Conservation (phyloP, 768 basidiomycete genomes). For the Psilocybe azurescens region DNA sequence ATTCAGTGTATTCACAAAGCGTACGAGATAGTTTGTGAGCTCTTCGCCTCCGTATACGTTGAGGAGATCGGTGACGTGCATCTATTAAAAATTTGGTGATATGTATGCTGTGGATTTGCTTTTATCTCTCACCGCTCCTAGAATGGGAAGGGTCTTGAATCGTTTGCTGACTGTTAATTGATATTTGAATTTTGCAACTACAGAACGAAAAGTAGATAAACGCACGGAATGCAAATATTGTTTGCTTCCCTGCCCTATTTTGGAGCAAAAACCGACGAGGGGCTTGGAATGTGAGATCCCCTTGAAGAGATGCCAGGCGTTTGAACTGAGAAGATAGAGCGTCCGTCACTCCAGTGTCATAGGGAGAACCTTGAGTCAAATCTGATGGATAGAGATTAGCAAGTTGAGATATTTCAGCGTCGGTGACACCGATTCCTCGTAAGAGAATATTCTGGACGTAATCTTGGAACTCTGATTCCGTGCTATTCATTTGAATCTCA, state of each 20-base stretch:
- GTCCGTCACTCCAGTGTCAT: slow-evolving; percentile 50
- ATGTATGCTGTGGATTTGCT: too few species aligned
- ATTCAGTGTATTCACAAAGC: slow-evolving; percentile 41
- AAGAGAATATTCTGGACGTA: slow-evolving; percentile 37
- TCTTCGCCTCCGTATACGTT: slow-evolving; percentile 47
- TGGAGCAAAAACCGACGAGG: slow-evolving; percentile 50
- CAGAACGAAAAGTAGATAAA: background rate
- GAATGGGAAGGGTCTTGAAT: slow-evolving; percentile 42
- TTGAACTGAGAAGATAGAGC: slow-evolving; percentile 50
- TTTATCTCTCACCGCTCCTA: slow-evolving; percentile 47
- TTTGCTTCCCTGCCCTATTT: slow-evolving; percentile 39
- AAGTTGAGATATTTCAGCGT: slow-evolving; percentile 34
- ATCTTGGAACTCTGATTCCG: slow-evolving; percentile 27
- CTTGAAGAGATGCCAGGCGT: slow-evolving; percentile 49
- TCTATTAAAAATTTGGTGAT: slow-evolving; percentile 4
- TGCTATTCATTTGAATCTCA: slow-evolving; percentile 20
- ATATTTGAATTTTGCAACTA: background rate
- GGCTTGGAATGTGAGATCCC: slow-evolving; percentile 51
- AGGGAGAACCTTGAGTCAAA: slow-evolving; percentile 54
- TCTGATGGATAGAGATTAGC: slow-evolving; percentile 43
- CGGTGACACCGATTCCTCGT: slow-evolving; percentile 29
- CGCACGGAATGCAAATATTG: slow-evolving; percentile 46
- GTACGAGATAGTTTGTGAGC: slow-evolving; percentile 51
- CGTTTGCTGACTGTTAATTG: slow-evolving; percentile 46
- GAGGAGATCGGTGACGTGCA: slow-evolving; percentile 47